Conservation (phyloP, 805 yeast genomes). For the Ogataea polymorpha region DNA sequence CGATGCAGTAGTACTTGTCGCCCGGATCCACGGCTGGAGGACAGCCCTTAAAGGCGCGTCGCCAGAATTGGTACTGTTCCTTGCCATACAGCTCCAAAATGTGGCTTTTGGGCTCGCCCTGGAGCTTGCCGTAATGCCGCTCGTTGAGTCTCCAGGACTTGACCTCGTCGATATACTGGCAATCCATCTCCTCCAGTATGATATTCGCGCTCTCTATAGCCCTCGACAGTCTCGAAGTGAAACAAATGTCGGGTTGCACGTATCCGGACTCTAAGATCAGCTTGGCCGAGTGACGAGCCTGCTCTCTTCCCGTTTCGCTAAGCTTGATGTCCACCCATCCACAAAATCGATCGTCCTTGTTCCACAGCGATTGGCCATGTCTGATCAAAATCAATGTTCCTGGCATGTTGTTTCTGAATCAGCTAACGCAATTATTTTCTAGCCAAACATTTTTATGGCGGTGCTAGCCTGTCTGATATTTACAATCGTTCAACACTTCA, state of each 20-base stretch:
- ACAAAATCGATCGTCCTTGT: conserved; percentile 71
- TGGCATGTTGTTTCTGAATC: conserved; percentile 11
- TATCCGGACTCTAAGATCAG: conserved; percentile 46
- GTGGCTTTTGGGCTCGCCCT: conserved; percentile 71
- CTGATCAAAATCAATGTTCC: conserved; percentile 54
- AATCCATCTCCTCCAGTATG: conserved; percentile 54
- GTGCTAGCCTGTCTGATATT: background rate
- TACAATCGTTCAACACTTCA: conserved; percentile 1
- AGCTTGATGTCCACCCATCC: conserved; percentile 82
- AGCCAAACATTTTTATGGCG: conserved; percentile 1
- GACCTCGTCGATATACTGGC: conserved; percentile 46
- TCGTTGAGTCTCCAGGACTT: conserved; percentile 81
- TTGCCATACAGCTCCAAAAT: conserved; percentile 65
- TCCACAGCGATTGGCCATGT: conserved; percentile 83
- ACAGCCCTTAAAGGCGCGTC: conserved; percentile 75
- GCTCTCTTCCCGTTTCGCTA: conserved; percentile 63
- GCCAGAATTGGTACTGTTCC: conserved; percentile 71
- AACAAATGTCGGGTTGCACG: conserved; percentile 52
- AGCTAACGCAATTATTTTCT: background rate
- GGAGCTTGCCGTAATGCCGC: conserved; percentile 81
- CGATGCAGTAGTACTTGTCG: conserved; percentile 36
- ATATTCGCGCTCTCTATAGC: conserved; percentile 73
- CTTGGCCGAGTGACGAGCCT: conserved; percentile 64
- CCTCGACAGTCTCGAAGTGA: conserved; percentile 69
- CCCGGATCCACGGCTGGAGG: conserved; percentile 49